Evolutionary conservation across 208 protist species (phyloP).

Genomic region (Naegleria lovaniensis): DNA sequence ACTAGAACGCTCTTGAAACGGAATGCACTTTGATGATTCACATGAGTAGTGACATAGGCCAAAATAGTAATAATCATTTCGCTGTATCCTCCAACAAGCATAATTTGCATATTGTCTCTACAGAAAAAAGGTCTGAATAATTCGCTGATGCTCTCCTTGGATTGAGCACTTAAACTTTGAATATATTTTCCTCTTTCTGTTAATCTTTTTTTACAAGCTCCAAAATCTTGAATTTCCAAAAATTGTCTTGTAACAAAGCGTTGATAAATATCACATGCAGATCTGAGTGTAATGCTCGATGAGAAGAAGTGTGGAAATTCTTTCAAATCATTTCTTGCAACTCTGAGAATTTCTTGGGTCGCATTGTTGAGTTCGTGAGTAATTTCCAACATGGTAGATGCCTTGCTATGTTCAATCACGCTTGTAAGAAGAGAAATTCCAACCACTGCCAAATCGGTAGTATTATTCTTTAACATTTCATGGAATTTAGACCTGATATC

Average conservation of each 20-base stretch:
- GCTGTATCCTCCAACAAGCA: neutral
- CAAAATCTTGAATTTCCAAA: neutral
- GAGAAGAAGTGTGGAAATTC: neutral
- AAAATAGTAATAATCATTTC: neutral
- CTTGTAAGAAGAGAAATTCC: neutral
- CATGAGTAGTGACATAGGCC: neutral
- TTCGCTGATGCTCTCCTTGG: neutral
- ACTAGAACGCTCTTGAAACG: neutral
- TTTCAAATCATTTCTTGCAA: neutral
- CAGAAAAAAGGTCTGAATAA: constrained; percentile 8
- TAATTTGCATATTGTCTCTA: constrained; percentile 1
- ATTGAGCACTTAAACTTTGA: neutral
- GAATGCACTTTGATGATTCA: neutral
- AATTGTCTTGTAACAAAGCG: constrained; percentile 27
- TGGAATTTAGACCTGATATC: neutral
- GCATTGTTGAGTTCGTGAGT: neutral
- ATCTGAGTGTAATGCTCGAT: neutral
- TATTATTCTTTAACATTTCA: neutral
- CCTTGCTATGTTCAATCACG: neutral
- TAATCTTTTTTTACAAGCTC: neutral
- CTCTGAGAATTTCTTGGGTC: neutral
- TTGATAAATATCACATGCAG: neutral
- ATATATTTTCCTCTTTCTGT: constrained; percentile 13
- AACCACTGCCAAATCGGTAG: neutral
- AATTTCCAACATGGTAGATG: constrained; percentile 8